Evolutionary conservation across 164 flowering plant species (phyloP), one percentile per base, ranked within the genome.

Genomic region (Annona squamosa): DNA sequence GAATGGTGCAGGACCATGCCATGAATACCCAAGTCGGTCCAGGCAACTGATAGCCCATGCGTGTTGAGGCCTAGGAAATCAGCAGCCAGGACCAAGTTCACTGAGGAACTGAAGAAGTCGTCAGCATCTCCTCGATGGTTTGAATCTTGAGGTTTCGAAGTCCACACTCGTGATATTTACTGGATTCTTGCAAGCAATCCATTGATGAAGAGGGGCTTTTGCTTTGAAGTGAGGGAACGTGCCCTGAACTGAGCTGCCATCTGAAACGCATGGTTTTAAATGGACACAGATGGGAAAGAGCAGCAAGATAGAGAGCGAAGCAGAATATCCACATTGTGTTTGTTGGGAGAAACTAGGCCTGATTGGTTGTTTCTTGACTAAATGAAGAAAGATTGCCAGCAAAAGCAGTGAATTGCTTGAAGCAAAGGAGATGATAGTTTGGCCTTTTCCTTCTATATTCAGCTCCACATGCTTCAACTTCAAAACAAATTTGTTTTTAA

Each of bases 1-100:
- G 75, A 76, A 69, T 87, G 91, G 4, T 84, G 89, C 46, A 65
- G 41, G 52, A 77, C 74, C 56, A 77, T 69, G n/a, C 85, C 85
- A 41, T 79, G 72, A 1, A 66, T 65, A 13, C 42, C 77, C 19
- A 79, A 37, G 75, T 82, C 81, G 0, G 82, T 80, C 41, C 82
- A 65, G 17, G 77, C 79, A 45, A 80, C 69, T 5, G 82, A 73
- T 62, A 82, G 74, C 47, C 85, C 82, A n/a, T 70, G 82, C 1
- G 82, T 79, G 76, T 82, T 82, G 16, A 82, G 67, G 1, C 85
- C 82, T 1, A 81, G 76, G 71, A 79, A 80, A 5, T 73, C 72
- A 12, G 75, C 70, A 1, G 79, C 79, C 0, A 79, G 74, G 47
- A 77, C 2, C 3, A 80, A 3, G 7, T 17, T 76, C 65, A 71